Base-by-base conservation (phyloP, 192 early-diverging fungal species). In the Coemansia asiatica region DNA sequence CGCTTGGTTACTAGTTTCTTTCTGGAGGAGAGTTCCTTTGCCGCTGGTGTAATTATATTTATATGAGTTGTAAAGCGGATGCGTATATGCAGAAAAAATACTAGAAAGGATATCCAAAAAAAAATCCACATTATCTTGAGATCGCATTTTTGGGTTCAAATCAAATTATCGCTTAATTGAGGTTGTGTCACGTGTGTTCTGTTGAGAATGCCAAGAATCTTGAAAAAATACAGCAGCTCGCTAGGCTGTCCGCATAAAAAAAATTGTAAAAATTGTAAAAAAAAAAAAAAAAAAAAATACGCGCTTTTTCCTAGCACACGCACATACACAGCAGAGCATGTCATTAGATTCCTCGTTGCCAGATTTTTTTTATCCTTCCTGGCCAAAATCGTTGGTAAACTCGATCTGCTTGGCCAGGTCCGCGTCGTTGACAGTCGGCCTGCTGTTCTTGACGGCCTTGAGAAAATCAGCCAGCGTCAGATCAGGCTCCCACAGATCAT, bases 401-500 rank as follows among this genome's bases (percentile, higher is more conserved):
- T 95, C 85, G n/a, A 87, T 87, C 67, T 98, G 93, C 64, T 88
- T 84, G 29, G 74, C 62, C 31, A 99, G 69, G 68, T 98, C 97
- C 1, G 85, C 87, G 31, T 82, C 84, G 61, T 94, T 95, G 31
- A 97, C 95, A 53, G 90, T 93, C 16, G 91, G 91, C 47, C 92
- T 80, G 38, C 86, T 87, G 50, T 80, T 87, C 69, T 89, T 82
- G 38, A 92, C 85, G 0, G 95, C 92, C 78, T 87, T 86, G 55
- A 93, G 60, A 69, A 99, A 99, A 70, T 99, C 97, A 2, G 84
- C 57, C 25, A 90, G 74, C 0, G 90, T 90, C 53, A 99, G 76
- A n/a, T 90, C 84, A 2, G 97, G 97, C 71, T 99, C 97, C 81
- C 94, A 72, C 64, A 99, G 71, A 67, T 97, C 90, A 66, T 98